phyloP scores from a whole-genome alignment of 192 early-diverging fungal genomes.

The Piromyces sp. region DNA sequence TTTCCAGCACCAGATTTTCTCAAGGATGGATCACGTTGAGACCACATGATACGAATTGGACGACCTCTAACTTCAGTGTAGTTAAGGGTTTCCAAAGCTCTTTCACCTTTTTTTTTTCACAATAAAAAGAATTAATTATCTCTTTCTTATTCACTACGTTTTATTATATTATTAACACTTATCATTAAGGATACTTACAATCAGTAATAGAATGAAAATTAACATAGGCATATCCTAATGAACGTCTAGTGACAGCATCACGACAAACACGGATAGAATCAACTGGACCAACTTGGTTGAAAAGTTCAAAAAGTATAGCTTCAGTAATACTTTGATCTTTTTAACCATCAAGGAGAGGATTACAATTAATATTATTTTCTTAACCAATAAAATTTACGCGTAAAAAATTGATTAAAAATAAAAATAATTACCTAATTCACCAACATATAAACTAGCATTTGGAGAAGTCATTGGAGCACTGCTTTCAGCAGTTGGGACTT shows the following conservation, averaged over 20 bases:
- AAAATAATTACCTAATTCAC: constrained; percentile 79
- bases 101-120: constrained; percentile 37
- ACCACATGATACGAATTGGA: constrained; percentile 99
- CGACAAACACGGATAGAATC: constrained; percentile 94
- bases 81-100: constrained; percentile 86
- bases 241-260: constrained; percentile 89
- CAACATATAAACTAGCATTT: constrained; percentile 75
- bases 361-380: too few relatives aligned
- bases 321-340: constrained; percentile 85
- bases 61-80: constrained; percentile 87
- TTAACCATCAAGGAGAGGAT: too few relatives aligned
- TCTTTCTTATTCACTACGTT: not conserved
- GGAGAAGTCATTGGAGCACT: constrained; percentile 3
- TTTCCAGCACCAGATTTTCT: constrained; percentile 84
- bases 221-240: constrained; percentile 94
- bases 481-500: not conserved
- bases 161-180: not conserved
- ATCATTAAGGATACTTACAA: constrained; percentile 21
- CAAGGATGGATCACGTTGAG: constrained; percentile 89
- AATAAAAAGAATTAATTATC: not conserved
- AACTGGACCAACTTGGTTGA: constrained; percentile 86
- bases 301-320: constrained; percentile 92
- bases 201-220: constrained; percentile 88
- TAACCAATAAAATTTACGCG: too few relatives aligned
- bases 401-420: too few relatives aligned